Evolutionary conservation across 2,329 filamentous ascomycete genomes (phyloP).

Genomic region (Monosporascus cannonballus): DNA sequence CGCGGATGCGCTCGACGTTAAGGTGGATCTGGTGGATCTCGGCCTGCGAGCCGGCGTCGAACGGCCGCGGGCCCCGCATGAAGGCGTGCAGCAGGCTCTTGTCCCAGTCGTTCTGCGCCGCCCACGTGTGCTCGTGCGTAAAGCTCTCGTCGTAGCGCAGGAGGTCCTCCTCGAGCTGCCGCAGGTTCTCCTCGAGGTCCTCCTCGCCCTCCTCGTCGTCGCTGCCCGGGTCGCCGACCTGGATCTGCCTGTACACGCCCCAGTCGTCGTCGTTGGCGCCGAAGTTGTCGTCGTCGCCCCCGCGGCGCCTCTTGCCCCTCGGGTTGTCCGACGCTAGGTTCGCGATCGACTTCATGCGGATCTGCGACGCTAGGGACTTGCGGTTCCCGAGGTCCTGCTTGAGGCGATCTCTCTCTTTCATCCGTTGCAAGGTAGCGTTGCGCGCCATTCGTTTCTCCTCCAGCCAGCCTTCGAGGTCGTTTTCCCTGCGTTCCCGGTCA

Average conservation of each 20-base stretch:
- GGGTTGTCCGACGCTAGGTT: constrained; percentile 90
- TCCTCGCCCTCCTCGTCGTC: constrained; percentile 92
- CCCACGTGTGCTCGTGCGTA: constrained; percentile 84
- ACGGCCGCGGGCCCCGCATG: constrained; percentile 78
- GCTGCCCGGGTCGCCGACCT: constrained; percentile 69
- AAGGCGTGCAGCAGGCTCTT: constrained; percentile 89
- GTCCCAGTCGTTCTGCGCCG: constrained; percentile 92
- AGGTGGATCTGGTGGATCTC: constrained; percentile 86
- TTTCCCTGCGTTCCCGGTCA: constrained; percentile 78
- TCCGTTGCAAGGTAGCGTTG: constrained; percentile 65
- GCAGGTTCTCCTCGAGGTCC: constrained; percentile 69
- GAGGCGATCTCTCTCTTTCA: constrained; percentile 88
- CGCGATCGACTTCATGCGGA: constrained; percentile 96
- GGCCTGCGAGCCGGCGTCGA: constrained; percentile 71
- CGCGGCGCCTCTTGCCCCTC: constrained; percentile 74
- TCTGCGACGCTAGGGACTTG: constrained; percentile 92
- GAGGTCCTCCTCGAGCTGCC: constrained; percentile 75
- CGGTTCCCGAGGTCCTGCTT: constrained; percentile 94
- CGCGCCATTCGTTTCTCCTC: constrained; percentile 72
- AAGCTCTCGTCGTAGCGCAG: constrained; percentile 83
- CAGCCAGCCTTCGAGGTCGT: constrained; percentile 81
- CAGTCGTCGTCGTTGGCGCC: constrained; percentile 97
- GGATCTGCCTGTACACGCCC: constrained; percentile 92
- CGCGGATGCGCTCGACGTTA: constrained; percentile 92
- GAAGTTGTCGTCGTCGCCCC: constrained; percentile 91